phyloP scores from a whole-genome alignment of 345 rosid species.

The rapeseed (Brassica napus) region Da-Ae NC_063439.1:5962001-5962500 shows the following conservation, averaged over 20 bases:
- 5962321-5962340: constrained; percentile 80
- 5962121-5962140: constrained; percentile 40
- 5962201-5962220: constrained; percentile 2
- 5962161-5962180: constrained; percentile 61
- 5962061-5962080: background rate
- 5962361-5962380: background rate
- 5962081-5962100: constrained; percentile 32
- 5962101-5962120: constrained; percentile 65
- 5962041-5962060: background rate
- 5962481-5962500: constrained; percentile 72
- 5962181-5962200: constrained; percentile 57
- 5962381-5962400: constrained; percentile 9
- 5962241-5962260: background rate
- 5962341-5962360: constrained; percentile 77
- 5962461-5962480: constrained; percentile 68
- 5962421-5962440: constrained; percentile 56
- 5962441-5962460: constrained; percentile 68
- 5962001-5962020: constrained; percentile 79
- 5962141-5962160: constrained; percentile 44
- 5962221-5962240: background rate
- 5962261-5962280: constrained; percentile 63
- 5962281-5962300: constrained; percentile 81
- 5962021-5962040: constrained; percentile 3
- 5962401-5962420: background rate
- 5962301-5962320: constrained; percentile 89